Evolutionary conservation across 2,329 filamentous ascomycete genomes (phyloP), one percentile per base, ranked within the genome.

Genomic region (Aspergillus fischeri): DNA sequence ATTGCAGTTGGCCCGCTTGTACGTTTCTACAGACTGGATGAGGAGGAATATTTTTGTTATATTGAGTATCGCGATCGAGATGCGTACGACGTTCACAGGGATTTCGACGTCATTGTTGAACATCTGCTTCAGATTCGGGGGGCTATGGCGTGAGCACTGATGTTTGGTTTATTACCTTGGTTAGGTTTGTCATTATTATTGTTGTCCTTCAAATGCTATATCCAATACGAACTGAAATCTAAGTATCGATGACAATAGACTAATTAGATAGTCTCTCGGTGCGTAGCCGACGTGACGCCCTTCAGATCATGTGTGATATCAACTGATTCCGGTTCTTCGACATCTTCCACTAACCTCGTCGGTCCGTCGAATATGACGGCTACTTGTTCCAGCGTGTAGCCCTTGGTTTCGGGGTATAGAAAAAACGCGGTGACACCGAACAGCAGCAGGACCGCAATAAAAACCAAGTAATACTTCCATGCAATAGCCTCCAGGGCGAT

Each of bases 321-420:
- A 14, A 14, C 3, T 32, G 10, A 14, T 4, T 32, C 1, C 10
- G 29, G 29, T 32, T 32, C 29, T 35, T 35, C 32, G 32, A 35
- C 0, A 3, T 17, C 32, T 3, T 35, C 5, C 32, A 5, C 2
- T 35, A 2, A 2, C 4, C 4, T 35, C 0, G 11, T 3, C 32
- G 11, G 32, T 6, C 57, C 57, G 27, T 64, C 87, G 25, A 67
- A 68, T 29, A 66, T 53, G 4, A 63, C 41, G 14, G 63, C 64
- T 27, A 68, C 65, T 24, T 67, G 60, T 53, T 69, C 66, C 9
- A 82, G 71, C 0, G 75, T 76, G 4, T 80, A 64, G 0, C 77
- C 69, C 60, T 81, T 82, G 0, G 81, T 84, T 65, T 84, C 81
- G 0, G 81, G 80, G 1, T 82, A 80, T 21, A 73, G 71, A 64